Conservation (phyloP, 2,329 filamentous ascomycete genomes). For the Beauveria asiatica region DNA sequence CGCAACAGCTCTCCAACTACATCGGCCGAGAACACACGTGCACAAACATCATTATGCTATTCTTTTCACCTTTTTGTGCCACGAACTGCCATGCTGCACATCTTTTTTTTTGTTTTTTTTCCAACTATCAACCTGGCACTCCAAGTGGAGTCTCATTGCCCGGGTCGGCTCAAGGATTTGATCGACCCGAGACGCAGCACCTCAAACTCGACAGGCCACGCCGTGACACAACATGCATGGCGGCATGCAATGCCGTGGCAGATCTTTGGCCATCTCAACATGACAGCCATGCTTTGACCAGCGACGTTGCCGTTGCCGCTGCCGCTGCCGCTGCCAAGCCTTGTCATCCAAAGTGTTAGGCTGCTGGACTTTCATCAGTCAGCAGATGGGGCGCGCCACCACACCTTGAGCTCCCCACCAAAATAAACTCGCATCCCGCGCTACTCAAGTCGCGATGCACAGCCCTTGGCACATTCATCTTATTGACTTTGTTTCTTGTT, state of each 20-base stretch:
- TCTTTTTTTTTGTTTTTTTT: background rate
- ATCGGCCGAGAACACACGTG: background rate
- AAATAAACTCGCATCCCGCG: conserved; percentile 12
- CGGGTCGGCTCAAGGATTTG: background rate
- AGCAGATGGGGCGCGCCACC: conserved; percentile 2
- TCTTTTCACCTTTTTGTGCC: background rate
- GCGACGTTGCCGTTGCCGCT: background rate
- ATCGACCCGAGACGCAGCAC: background rate
- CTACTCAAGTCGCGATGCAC: conserved; percentile 9
- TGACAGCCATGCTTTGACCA: background rate
- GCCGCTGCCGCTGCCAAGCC: background rate
- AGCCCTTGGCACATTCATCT: background rate
- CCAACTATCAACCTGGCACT: background rate
- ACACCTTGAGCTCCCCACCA: conserved; percentile 10
- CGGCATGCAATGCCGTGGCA: background rate
- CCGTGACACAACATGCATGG: background rate
- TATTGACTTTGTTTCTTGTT: background rate
- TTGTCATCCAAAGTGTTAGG: background rate
- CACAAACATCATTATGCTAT: background rate
- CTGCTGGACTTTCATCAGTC: conserved; percentile 2
- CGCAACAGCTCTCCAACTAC: background rate
- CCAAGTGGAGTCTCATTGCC: background rate
- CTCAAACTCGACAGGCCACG: background rate
- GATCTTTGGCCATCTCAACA: background rate
- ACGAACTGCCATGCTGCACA: background rate